Evolutionary conservation across 1,284 basidiomycete species (phyloP).

Genomic region (Erythrobasidium hasegawianum): DNA sequence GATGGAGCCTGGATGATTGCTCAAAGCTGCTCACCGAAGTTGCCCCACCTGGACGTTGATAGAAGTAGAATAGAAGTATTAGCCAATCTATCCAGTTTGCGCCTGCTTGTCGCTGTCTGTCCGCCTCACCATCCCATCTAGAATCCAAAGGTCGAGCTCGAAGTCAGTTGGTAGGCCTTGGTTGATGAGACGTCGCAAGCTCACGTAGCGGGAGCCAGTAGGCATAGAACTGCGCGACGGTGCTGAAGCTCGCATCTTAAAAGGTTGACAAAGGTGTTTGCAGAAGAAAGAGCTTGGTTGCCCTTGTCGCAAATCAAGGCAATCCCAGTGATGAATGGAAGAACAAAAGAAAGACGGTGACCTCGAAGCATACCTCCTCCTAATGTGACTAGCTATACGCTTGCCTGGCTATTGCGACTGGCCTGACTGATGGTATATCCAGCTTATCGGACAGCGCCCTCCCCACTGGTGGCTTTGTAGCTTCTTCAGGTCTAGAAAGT

Average conservation of each 20-base stretch:
- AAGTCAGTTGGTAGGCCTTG: not conserved
- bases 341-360: conserved; percentile 4
- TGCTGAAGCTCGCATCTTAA: conserved; percentile 28
- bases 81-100: not conserved
- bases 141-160: not conserved
- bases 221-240: conserved; percentile 1
- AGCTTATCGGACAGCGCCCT: conserved; percentile 56
- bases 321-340: not conserved
- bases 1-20: not conserved
- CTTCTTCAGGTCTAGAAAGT: conserved; percentile 87
- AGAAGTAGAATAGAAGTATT: not conserved
- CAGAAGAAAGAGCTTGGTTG: too few relatives aligned
- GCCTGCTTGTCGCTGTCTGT: not conserved
- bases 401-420: not conserved
- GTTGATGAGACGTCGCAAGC: not conserved
- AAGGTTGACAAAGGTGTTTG: conserved; percentile 9
- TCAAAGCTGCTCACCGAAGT: conserved; percentile 5
- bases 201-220: not conserved
- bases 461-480: conserved; percentile 84
- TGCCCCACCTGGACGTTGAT: conserved; percentile 32
- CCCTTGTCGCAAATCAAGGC: too few relatives aligned
- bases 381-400: conserved; percentile 13
- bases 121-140: conserved; percentile 6
- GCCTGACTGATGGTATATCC: not conserved
- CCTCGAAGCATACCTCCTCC: conserved; percentile 26